phyloP scores from a whole-genome alignment of 2,329 filamentous ascomycete genomes.

The Verticillium longisporum region DNA sequence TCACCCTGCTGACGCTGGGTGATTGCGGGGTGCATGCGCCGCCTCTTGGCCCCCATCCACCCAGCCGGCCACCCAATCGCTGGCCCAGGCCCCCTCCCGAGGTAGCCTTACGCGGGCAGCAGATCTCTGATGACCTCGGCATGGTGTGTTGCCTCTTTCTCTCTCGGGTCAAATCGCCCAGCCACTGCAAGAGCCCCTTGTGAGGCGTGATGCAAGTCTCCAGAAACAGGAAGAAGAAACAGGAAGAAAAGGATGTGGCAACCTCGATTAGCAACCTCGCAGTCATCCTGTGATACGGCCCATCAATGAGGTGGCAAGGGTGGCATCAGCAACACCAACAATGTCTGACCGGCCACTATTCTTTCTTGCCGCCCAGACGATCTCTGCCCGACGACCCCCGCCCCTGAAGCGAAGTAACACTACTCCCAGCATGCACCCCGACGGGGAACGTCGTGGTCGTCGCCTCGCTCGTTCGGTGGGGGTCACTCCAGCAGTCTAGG shows the following conservation, averaged over 20 bases:
- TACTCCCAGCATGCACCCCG: background rate
- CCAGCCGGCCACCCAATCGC: background rate
- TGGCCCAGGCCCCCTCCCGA: background rate
- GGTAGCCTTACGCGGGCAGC: background rate
- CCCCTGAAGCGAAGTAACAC: background rate
- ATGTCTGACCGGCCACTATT: background rate
- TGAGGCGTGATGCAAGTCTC: background rate
- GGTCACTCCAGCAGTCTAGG: background rate
- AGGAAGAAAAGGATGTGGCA: too few relatives aligned
- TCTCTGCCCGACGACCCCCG: background rate
- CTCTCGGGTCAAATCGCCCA: background rate
- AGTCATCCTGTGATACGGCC: background rate
- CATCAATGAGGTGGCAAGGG: background rate
- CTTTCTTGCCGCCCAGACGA: too few relatives aligned
- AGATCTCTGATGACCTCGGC: background rate
- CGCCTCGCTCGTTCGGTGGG: background rate
- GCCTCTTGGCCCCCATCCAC: background rate
- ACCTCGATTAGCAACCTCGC: background rate
- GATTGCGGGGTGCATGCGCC: background rate
- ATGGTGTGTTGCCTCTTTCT: background rate
- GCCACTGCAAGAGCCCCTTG: background rate
- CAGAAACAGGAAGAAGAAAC: background rate
- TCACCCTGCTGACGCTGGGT: background rate
- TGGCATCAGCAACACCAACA: background rate
- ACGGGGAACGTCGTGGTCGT: background rate